Conservation (phyloP, 306 rosid species). For the Neltuma alba region DNA sequence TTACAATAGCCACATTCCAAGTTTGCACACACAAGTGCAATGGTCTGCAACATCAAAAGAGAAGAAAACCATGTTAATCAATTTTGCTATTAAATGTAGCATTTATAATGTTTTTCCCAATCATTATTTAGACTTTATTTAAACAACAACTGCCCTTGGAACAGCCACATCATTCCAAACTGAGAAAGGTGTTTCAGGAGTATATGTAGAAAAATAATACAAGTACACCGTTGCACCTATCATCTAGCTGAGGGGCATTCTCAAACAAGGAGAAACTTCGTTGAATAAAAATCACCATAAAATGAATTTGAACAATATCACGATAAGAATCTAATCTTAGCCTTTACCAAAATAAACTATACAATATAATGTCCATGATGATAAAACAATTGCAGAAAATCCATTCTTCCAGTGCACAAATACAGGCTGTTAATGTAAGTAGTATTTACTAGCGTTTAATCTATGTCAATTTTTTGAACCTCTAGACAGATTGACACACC, state of each 20-base stretch:
- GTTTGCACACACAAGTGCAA: slow-evolving; percentile 80
- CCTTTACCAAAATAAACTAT: neutral
- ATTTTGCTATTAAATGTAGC: neutral
- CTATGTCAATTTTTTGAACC: neutral
- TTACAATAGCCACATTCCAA: slow-evolving; percentile 73
- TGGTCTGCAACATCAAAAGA: slow-evolving; percentile 54
- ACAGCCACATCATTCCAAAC: neutral
- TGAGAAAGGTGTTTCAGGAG: neutral
- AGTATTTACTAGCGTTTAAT: neutral
- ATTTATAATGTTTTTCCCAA: neutral
- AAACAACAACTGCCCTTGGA: neutral
- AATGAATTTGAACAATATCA: neutral
- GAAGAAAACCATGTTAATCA: neutral
- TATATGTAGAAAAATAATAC: neutral
- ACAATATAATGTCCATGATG: neutral
- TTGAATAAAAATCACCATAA: neutral
- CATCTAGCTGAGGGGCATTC: neutral
- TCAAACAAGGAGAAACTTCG: neutral
- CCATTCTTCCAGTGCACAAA: neutral
- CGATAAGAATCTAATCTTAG: neutral
- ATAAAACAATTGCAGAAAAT: neutral
- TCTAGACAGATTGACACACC: slow-evolving; percentile 19
- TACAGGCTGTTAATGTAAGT: neutral
- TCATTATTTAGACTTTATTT: neutral
- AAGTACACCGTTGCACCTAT: neutral